phyloP scores from a whole-genome alignment of 1,284 basidiomycete genomes.

The Phellinidium pouzarii region DNA sequence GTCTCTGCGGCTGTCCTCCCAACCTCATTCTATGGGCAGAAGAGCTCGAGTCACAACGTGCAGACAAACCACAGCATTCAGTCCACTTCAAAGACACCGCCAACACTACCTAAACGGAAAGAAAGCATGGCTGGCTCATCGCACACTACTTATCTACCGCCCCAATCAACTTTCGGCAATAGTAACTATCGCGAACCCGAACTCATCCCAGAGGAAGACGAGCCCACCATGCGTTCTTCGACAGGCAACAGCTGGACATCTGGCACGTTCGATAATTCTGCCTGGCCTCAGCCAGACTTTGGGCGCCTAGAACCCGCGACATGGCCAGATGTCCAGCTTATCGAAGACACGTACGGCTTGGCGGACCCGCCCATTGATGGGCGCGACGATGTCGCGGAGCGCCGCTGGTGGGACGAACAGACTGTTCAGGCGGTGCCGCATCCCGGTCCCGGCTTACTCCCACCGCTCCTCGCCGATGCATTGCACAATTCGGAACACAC shows the following conservation, averaged over 20 bases:
- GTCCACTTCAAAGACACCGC: constrained; percentile 1
- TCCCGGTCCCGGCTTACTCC: constrained; percentile 62
- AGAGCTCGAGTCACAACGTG: background rate
- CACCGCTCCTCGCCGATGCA: constrained; percentile 54
- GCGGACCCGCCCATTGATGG: constrained; percentile 17
- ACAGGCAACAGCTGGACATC: constrained; percentile 11
- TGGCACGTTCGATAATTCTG: constrained; percentile 1
- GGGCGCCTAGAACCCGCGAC: constrained; percentile 7
- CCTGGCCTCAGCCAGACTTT: background rate
- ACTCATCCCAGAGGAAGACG: constrained; percentile 33
- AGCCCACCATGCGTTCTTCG: constrained; percentile 29
- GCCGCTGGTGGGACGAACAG: constrained; percentile 57
- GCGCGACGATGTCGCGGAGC: constrained; percentile 41
- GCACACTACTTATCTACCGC: constrained; percentile 28
- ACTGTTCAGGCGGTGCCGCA: constrained; percentile 37
- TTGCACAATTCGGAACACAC: constrained; percentile 66
- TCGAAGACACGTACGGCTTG: constrained; percentile 2
- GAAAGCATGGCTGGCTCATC: constrained; percentile 25
- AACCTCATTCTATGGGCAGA: constrained; percentile 13
- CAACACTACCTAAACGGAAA: constrained; percentile 20
- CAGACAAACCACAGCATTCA: constrained; percentile 4
- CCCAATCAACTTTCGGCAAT: constrained; percentile 19
- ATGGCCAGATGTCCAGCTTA: constrained; percentile 8
- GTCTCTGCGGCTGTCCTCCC: constrained; percentile 1
- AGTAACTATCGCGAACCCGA: constrained; percentile 40